A percentile compares a stretch with the other conserved stretches of the same genome.
These are phyloP conservation scores for Suillus clintonianus DNA, from an alignment of 768 basidiomycete genomes.

Conservation along the genomic window DNA sequence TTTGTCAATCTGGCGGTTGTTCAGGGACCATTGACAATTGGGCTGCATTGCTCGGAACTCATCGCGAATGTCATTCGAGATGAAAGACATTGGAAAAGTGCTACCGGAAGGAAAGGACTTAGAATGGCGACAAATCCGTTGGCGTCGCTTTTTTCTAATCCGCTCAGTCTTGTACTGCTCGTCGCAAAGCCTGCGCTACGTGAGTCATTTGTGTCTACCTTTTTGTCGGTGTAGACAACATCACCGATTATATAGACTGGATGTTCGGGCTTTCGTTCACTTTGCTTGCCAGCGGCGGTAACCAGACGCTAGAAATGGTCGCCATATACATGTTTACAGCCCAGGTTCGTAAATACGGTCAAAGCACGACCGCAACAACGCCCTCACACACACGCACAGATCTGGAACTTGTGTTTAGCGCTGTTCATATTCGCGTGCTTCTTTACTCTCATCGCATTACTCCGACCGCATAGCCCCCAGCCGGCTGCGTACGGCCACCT, in stretches of 20 bases:
- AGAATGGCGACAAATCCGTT: slow-evolving; percentile 21
- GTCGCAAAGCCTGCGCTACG: slow-evolving; percentile 26
- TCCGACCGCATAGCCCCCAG: slow-evolving; percentile 23
- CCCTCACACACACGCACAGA: slow-evolving; percentile 10
- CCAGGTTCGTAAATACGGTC: slow-evolving; percentile 17
- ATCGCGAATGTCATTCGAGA: slow-evolving; percentile 30
- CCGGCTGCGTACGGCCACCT: slow-evolving; percentile 35
- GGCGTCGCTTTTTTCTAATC: slow-evolving; percentile 19
- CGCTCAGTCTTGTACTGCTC: slow-evolving; percentile 18
- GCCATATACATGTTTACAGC: slow-evolving; percentile 31
- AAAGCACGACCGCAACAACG: not conserved
- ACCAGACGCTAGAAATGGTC: slow-evolving; percentile 17
- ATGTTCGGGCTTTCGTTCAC: slow-evolving; percentile 31
- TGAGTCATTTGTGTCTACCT: slow-evolving; percentile 9
- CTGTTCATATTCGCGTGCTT: slow-evolving; percentile 22
- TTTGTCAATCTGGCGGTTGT: slow-evolving; percentile 28
- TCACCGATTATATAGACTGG: slow-evolving; percentile 20
- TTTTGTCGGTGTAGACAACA: not conserved
- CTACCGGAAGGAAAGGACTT: slow-evolving; percentile 15
- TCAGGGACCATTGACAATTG: slow-evolving; percentile 30
- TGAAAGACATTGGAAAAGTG: slow-evolving; percentile 26
- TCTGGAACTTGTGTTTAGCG: slow-evolving; percentile 23
- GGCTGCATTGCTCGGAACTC: slow-evolving; percentile 28
- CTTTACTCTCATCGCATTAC: slow-evolving; percentile 15
- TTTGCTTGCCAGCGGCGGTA: slow-evolving; percentile 21